These are phyloP conservation scores for Tulasnella sp. DNA, from an alignment of 768 basidiomycete species.

Conservation along the genomic window DNA sequence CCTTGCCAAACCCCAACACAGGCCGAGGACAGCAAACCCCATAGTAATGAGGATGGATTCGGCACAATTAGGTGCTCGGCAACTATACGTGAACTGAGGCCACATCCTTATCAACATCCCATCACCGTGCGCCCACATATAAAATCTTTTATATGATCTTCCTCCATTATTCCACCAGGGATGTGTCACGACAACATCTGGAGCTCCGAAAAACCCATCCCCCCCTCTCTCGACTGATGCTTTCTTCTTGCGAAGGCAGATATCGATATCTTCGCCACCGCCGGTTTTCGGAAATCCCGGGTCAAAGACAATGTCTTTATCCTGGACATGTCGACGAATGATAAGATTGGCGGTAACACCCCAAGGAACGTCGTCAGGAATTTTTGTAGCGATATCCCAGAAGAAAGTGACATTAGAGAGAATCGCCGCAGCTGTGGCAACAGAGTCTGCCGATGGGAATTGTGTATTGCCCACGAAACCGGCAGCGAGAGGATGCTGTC, in stretches of 20 bases:
- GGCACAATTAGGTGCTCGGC: conserved; percentile 37
- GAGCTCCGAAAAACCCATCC: conserved; percentile 38
- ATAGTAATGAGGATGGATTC: conserved; percentile 30
- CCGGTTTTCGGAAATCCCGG: conserved; percentile 46
- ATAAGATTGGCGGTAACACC: conserved; percentile 51
- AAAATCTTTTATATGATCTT: conserved; percentile 39
- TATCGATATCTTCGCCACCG: conserved; percentile 52
- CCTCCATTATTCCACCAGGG: conserved; percentile 43
- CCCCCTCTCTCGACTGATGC: conserved; percentile 27
- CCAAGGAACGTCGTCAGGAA: conserved; percentile 41
- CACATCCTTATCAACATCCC: conserved; percentile 38
- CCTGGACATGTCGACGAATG: conserved; percentile 33
- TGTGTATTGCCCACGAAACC: conserved; percentile 42
- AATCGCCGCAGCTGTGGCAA: conserved; percentile 44
- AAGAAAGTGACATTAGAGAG: conserved; percentile 46
- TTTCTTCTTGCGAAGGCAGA: conserved; percentile 37
- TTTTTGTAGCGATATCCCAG: conserved; percentile 47
- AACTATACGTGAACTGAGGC: conserved; percentile 35
- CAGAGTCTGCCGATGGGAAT: conserved; percentile 36
- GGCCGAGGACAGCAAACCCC: conserved; percentile 16
- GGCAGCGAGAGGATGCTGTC: conserved; percentile 34
- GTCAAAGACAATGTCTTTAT: conserved; percentile 37
- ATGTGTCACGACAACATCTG: conserved; percentile 38
- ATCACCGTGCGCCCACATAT: conserved; percentile 48
- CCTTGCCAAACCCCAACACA: conserved; percentile 3